These are phyloP conservation scores for Solanum virginianum DNA, from an alignment of 257 asterid genomes.

Conservation along the genomic window DNA sequence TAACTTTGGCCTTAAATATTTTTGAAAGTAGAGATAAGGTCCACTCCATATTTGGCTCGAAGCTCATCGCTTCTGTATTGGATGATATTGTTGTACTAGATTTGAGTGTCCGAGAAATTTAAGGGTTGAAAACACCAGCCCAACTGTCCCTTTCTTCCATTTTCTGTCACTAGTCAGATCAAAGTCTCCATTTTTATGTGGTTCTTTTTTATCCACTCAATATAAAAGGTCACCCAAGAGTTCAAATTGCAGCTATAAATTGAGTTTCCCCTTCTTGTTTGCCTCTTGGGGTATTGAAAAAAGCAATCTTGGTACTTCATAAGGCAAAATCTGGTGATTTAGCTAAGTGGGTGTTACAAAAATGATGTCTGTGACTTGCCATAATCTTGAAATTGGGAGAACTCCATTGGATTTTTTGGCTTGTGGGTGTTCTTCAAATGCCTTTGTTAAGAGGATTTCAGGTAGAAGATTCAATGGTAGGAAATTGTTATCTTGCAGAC, in stretches of 20 bases:
- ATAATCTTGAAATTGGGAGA: conserved; percentile 56
- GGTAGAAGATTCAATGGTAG: conserved; percentile 31
- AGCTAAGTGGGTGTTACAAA: background rate
- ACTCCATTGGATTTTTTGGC: conserved; percentile 42
- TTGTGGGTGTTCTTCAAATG: conserved; percentile 68
- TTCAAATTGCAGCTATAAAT: background rate
- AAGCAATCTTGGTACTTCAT: conserved; percentile 10
- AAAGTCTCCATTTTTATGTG: background rate
- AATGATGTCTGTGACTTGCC: conserved; percentile 72
- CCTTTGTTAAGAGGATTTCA: conserved; percentile 27
- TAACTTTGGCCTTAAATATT: background rate
- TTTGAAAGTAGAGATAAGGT: background rate
- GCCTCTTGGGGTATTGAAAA: conserved; percentile 9
- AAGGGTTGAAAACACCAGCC: background rate
- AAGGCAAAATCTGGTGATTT: conserved; percentile 1
- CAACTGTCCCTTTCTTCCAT: background rate
- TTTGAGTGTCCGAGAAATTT: background rate
- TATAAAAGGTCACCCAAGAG: background rate
- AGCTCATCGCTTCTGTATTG: background rate
- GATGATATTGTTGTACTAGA: background rate
- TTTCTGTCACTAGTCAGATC: background rate
- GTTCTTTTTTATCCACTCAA: conserved; percentile 20
- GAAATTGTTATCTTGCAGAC: conserved; percentile 32
- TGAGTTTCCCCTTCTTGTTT: conserved; percentile 4
- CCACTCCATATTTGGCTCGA: background rate